Conservation (phyloP, 2,329 filamentous ascomycete species). For the Colletotrichum neosansevieriae region DNA sequence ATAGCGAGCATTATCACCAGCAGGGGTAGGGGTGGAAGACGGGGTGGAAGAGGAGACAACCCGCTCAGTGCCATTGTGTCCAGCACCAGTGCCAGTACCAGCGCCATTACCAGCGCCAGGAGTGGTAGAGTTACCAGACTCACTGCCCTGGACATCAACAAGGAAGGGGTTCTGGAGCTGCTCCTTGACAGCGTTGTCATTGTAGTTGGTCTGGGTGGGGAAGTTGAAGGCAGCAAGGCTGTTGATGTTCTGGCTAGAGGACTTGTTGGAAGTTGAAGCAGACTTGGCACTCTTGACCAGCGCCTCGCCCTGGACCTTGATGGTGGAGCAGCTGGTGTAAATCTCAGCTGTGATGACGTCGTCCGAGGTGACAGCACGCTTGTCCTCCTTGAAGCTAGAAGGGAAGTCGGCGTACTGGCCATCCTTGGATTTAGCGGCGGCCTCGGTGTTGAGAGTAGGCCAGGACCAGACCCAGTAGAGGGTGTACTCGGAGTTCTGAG, state of each 20-base stretch:
- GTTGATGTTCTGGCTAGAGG: conserved; percentile 35
- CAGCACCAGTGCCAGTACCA: conserved; percentile 42
- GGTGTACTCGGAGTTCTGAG: conserved; percentile 76
- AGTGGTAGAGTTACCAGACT: conserved; percentile 21
- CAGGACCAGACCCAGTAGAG: conserved; percentile 99
- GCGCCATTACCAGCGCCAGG: conserved; percentile 41
- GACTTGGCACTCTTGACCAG: conserved; percentile 19
- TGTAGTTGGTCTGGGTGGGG: conserved; percentile 53
- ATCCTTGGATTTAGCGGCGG: conserved; percentile 53
- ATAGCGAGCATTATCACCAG: conserved; percentile 26
- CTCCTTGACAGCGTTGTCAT: conserved; percentile 56
- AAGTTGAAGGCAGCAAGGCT: conserved; percentile 45
- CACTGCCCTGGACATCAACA: conserved; percentile 52
- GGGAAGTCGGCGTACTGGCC: conserved; percentile 59
- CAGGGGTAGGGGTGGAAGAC: conserved; percentile 19
- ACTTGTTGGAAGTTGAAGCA: conserved; percentile 37
- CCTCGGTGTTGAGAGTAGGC: conserved; percentile 68
- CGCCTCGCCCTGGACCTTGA: conserved; percentile 40
- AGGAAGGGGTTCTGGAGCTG: conserved; percentile 61
- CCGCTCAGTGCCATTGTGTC: conserved; percentile 40
- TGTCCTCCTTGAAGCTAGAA: conserved; percentile 38
- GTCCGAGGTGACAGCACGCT: conserved; percentile 33
- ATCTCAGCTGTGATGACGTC: conserved; percentile 51
- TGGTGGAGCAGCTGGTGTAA: conserved; percentile 46
- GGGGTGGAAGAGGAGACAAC: conserved; percentile 41